Evolutionary conservation across 2,329 filamentous ascomycete genomes (phyloP), one percentile per base, ranked within the genome.

Genomic region (Diaporthe batatas): DNA sequence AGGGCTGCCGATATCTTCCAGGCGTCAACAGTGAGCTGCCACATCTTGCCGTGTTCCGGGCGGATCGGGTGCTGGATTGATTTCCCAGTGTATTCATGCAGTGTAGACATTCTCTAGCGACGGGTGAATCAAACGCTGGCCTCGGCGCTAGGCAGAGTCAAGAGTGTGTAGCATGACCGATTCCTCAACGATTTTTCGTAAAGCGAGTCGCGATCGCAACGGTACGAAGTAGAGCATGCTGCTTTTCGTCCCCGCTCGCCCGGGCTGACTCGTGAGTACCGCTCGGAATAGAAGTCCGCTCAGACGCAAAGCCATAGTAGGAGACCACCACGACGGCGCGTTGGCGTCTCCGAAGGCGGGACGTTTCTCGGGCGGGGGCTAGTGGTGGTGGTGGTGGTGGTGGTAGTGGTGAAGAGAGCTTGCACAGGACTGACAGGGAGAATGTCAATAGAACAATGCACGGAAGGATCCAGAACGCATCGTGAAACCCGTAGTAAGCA

Each of bases 401-500:
- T n/a, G n/a, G n/a, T n/a, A n/a, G n/a, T 34, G 62, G 18, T 53
- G 7, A 51, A 39, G 21, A 25, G 47, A 18, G n/a, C 14, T 21
- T 32, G 47, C 51, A 10, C 62, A 18, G n/a, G n/a, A n/a, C n/a
- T n/a, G n/a, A n/a, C n/a, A n/a, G 29, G 18, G 34, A 51, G n/a
- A 53, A 39, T 11, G 47, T 29, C 47, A 67, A 53, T 67, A 67
- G 62, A 53, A 16, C 47, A 25, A 67, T 67, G 62, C 62, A 53
- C 62, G 62, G 62, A 67, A 67, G 29, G 62, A 53, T 67, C 62
- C 62, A 67, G 62, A 67, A 67, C 62, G 47, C 47, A 53, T 67
- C 62, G 62, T 39, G 62, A 67, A 67, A 39, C 47, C 32, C 62
- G 44, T 53, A 67, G 62, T 67, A 53, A 39, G 47, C 44, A 39